These are phyloP conservation scores for Ilyonectria mors-panacis DNA, from an alignment of 2,329 filamentous ascomycete species.

Conservation along the genomic window DNA sequence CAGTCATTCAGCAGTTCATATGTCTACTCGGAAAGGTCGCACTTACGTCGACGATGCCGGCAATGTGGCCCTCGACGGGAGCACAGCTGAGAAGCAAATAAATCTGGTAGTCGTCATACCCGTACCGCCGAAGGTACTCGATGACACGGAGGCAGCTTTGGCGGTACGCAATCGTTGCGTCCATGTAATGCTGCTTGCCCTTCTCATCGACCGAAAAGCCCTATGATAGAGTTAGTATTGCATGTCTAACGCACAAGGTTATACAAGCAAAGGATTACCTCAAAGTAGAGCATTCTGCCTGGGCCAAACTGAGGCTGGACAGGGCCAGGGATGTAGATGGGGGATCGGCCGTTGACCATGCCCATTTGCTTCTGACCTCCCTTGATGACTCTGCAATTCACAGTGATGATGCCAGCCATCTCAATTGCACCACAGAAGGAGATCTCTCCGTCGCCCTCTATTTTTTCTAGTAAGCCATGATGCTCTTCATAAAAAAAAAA, in stretches of 20 bases:
- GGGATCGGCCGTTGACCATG: conserved; percentile 74
- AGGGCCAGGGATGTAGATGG: conserved; percentile 88
- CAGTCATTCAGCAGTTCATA: neutral
- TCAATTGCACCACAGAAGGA: conserved; percentile 92
- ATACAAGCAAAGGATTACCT: conserved; percentile 60
- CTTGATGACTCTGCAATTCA: conserved; percentile 92
- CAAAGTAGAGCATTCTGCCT: conserved; percentile 66
- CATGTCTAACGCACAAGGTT: neutral
- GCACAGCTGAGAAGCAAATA: conserved; percentile 90
- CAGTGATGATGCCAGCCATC: conserved; percentile 92
- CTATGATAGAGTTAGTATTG: neutral
- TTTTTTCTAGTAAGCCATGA: neutral
- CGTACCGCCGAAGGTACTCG: conserved; percentile 56
- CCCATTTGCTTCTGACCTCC: conserved; percentile 80
- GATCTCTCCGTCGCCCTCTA: conserved; percentile 90
- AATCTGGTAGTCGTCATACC: conserved; percentile 80
- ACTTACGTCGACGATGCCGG: conserved; percentile 81
- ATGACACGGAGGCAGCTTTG: conserved; percentile 78
- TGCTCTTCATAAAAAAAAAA: neutral
- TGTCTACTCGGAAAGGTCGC: neutral
- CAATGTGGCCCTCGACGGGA: conserved; percentile 89
- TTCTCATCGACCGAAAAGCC: conserved; percentile 89
- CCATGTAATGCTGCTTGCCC: conserved; percentile 91
- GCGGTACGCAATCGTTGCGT: conserved; percentile 88
- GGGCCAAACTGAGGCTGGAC: conserved; percentile 92